Evolutionary conservation across 768 basidiomycete species (phyloP).

Genomic region (Tylopilus balloui): DNA sequence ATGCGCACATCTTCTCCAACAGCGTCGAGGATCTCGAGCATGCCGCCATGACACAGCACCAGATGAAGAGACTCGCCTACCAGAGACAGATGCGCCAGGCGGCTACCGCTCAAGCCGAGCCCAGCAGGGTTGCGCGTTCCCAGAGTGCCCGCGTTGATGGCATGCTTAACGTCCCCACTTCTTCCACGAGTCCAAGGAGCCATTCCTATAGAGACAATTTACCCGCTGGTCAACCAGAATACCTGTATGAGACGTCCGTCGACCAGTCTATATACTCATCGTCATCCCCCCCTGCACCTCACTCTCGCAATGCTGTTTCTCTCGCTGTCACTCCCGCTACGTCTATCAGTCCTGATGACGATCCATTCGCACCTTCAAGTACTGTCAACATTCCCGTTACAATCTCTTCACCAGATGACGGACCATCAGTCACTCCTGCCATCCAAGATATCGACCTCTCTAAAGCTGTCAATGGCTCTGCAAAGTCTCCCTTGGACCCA

Average conservation of each 20-base stretch:
- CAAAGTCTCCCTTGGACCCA: conserved; percentile 37
- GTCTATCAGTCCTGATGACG: conserved; percentile 47
- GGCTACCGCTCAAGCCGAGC: conserved; percentile 32
- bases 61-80: conserved; percentile 75
- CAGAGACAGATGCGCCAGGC: conserved; percentile 72
- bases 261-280: conserved; percentile 50
- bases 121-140: conserved; percentile 38
- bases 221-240: conserved; percentile 51
- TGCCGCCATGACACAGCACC: conserved; percentile 79
- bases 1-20: conserved; percentile 50
- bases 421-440: conserved; percentile 13
- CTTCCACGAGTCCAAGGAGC: conserved; percentile 37
- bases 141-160: conserved; percentile 56
- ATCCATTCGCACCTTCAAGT: conserved; percentile 60
- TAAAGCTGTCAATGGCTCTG: conserved; percentile 22
- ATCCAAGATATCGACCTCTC: conserved; percentile 20
- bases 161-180: conserved; percentile 31
- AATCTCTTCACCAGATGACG: conserved; percentile 28
- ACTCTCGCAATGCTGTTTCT: conserved; percentile 37
- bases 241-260: conserved; percentile 67
- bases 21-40: conserved; percentile 75
- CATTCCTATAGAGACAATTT: conserved; percentile 49
- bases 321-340: conserved; percentile 46
- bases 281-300: conserved; percentile 29
- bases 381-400: conserved; percentile 27